Evolutionary conservation across 768 basidiomycete species (phyloP), one percentile per base, ranked within the genome.

Genomic region (Amanita inopinata): DNA sequence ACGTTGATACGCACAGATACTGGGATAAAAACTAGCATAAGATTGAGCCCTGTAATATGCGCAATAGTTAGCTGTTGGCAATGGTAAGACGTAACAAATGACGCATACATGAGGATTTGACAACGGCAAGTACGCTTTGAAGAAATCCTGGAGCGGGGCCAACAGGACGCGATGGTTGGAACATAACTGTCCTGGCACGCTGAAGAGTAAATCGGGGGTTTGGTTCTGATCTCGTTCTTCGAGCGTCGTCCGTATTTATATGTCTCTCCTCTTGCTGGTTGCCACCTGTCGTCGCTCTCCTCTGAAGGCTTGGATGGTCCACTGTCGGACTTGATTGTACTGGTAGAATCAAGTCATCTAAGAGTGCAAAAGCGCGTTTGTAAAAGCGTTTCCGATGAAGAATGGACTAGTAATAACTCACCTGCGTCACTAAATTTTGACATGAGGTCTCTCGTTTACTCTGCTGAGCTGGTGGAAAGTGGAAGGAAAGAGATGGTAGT

Each of bases 41-140:
- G 8, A 51, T 88, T 88, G 5, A 87, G 56, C 68, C 75, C 84
- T 86, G 42, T 19, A 17, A 23, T 33, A 51, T 6, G 32, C n/a
- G 15, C 12, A 20, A 31, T 33, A 24, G 32, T 11, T 33, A 9
- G 12, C 15, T 11, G 28, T 33, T 14, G 8, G 9, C 8, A 28
- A n/a, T 12, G 15, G 7, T n/a, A 7, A 28, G 6, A 12, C 25
- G 5, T 14, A 10, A 2, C 15, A 20, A 20, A 19, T 18, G 27
- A n/a, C 28, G 19, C 43, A 37, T 37, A 44, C 43, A 44, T 36
- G 43, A 44, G 23, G 43, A 25, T 28, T 36, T 44, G 3, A 22
- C 25, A 5, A 44, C 33, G 3, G 43, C 43, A 22, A 28, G 12
- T 10, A 44, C 14, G 20, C 43, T 44, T 27, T 18, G 15, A 2